Evolutionary conservation across 2,329 filamentous ascomycete species (phyloP), one percentile per base, ranked within the genome.

Genomic region (Cryphonectria naterciae): DNA sequence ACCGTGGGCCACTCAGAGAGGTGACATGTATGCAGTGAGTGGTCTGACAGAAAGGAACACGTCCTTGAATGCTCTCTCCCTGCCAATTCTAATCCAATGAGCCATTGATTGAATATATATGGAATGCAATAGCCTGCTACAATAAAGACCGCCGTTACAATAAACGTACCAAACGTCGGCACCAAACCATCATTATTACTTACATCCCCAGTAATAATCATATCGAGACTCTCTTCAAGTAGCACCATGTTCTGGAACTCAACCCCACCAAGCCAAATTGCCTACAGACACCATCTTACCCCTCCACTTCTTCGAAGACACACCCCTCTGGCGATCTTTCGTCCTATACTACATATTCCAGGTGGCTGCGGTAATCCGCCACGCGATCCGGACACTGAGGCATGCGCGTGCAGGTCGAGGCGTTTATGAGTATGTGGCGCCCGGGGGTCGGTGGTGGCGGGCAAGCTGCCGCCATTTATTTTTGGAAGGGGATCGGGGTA

Each of bases 391-490:
- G 22, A 75, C 77, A 68, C 79, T 77, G 61, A n/a, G 78, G 78
- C 22, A 78, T 79, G 4, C 74, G 77, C 2, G 75, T 69, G 3
- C 81, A 82, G 74, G 74, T 80, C 64, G 78, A 81, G 71, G 82
- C 77, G 58, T 81, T 77, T 73, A 76, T 74, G n/a, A 72, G 75
- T 28, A 74, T 78, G 65, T 70, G 77, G 56, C 75, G 77, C 2
- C 46, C 6, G 68, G 73, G 46, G n/a, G n/a, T 73, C 74, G 19
- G 67, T 70, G 73, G 15, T 74, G 19, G 67, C 71, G 0, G 66
- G 39, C 6, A 76, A 76, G 6, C 67, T 75, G 25, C 75, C 79
- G 4, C 76, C 79, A 1, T n/a, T n/a, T n/a, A 67, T 76, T 8
- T 80, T 81, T 60, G 80, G 79, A n/a, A n/a, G n/a, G n/a, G 6